phyloP scores from a whole-genome alignment of 2,329 filamentous ascomycete species.

The Fusarium sp. region DNA sequence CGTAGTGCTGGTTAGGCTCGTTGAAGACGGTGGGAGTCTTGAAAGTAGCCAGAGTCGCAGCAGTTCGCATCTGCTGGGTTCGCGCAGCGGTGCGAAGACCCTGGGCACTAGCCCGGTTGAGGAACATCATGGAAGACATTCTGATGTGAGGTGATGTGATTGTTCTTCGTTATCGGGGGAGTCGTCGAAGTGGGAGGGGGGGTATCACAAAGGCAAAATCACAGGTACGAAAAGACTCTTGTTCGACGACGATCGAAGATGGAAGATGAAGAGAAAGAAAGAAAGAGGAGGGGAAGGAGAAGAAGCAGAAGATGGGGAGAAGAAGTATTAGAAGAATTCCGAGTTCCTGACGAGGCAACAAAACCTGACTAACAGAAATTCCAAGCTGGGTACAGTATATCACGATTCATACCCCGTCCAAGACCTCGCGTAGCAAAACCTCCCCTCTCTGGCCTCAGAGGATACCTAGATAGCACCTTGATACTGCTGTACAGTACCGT shows the following conservation, averaged over 20 bases:
- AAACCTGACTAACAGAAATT: conserved; percentile 38
- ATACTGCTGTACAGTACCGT: conserved; percentile 6
- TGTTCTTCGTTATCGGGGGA: conserved; percentile 31
- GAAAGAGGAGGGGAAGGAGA: conserved; percentile 4
- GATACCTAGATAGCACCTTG: background rate
- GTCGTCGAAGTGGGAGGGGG: conserved; percentile 24
- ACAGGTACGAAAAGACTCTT: conserved; percentile 9
- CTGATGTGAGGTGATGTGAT: conserved; percentile 3
- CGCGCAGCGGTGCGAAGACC: conserved; percentile 49
- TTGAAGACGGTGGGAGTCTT: conserved; percentile 89
- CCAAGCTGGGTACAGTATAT: conserved; percentile 30
- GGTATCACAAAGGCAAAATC: conserved; percentile 42
- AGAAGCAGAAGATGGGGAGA: conserved; percentile 7
- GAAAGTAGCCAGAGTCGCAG: conserved; percentile 81
- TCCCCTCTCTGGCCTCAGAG: background rate
- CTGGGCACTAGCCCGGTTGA: conserved; percentile 52
- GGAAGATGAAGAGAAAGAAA: conserved; percentile 17
- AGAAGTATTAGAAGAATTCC: conserved; percentile 8
- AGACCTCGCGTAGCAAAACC: conserved; percentile 25
- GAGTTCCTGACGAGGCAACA: conserved; percentile 4
- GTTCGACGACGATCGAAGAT: conserved; percentile 36
- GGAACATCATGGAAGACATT: conserved; percentile 54
- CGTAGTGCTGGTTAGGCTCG: conserved; percentile 96
- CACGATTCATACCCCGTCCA: conserved; percentile 4
- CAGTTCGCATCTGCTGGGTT: conserved; percentile 50